These are phyloP conservation scores for Alternaria conjuncta DNA, from an alignment of 2,329 filamentous ascomycete species.

Conservation along the genomic window DNA sequence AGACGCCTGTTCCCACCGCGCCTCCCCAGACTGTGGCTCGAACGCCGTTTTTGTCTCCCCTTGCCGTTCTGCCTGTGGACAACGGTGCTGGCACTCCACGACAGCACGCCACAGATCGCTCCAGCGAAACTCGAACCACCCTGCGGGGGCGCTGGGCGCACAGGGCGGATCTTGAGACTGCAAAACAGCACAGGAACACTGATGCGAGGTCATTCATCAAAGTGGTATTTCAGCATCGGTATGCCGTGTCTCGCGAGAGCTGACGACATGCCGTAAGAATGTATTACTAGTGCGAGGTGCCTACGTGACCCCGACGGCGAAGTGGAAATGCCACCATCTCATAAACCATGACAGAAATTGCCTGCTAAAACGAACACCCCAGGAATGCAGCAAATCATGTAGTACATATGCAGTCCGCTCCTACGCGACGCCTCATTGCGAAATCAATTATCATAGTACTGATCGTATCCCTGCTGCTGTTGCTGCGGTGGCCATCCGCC, in stretches of 20 bases:
- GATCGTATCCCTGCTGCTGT: conserved; percentile 47
- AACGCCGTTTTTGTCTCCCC: conserved; percentile 26
- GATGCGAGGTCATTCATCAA: not conserved
- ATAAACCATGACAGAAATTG: conserved; percentile 4
- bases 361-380: conserved; percentile 17
- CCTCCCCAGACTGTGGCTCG: conserved; percentile 22
- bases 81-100: conserved; percentile 30
- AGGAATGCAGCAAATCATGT: conserved; percentile 39
- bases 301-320: not conserved
- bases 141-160: not conserved
- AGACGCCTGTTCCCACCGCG: conserved; percentile 10
- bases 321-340: conserved; percentile 7
- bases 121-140: not conserved
- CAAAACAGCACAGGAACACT: not conserved
- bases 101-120: conserved; percentile 25
- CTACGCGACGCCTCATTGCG: conserved; percentile 38
- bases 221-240: not conserved
- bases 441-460: conserved; percentile 50
- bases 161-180: conserved; percentile 6
- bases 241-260: conserved; percentile 2
- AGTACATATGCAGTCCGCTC: conserved; percentile 31
- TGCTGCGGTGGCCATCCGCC: conserved; percentile 42
- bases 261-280: conserved; percentile 2
- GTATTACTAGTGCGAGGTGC: conserved; percentile 18
- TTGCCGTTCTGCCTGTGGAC: conserved; percentile 13